Evolutionary conservation across 768 basidiomycete genomes (phyloP), one percentile per base, ranked within the genome.

Genomic region (Suillus sp.): DNA sequence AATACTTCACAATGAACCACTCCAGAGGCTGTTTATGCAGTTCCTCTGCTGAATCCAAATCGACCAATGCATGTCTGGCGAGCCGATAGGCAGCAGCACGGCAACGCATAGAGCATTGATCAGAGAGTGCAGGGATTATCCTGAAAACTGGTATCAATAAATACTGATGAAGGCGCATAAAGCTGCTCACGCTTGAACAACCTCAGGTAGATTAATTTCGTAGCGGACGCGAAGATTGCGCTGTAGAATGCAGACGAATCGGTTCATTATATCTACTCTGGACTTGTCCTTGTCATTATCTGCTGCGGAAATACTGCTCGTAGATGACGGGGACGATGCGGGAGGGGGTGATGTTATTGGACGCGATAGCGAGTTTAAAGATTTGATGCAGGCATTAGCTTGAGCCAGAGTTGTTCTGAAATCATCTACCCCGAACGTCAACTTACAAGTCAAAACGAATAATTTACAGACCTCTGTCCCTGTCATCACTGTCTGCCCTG

Each of bases 1-100:
- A 81, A 58, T 66, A 95, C 95, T 91, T 91, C 66, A 98, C 86
- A 53, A 99, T 86, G 70, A 92, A 94, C 89, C 93, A 95, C 67
- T 97, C 94, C 38, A 97, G 74, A 20, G 88, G 83, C 25, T 86
- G 83, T 61, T 80, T 80, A 14, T 84, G 81, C 37, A 97, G 78
- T 25, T 79, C 80, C 62, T 84, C 83, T 53, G 94, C 89, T 0
- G 88, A 86, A n/a, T 88, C 82, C 0, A 79, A 70, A 68, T 95
- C 93, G 4, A 94, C 85, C 7, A 96, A 72, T 1, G 85, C 78
- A 70, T 95, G 89, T 22, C 96, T 86, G 20, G 98, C 80, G 2
- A 96, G 80, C 48, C 95, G 83, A 75, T 96, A 99, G 0, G 90
- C 91, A 2, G 87, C 86, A 13, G 95, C 88, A 43, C 94, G 85